Evolutionary conservation across 2,329 filamentous ascomycete species (phyloP), one percentile per base, ranked within the genome.

Genomic region (Talaromyces sp.): DNA sequence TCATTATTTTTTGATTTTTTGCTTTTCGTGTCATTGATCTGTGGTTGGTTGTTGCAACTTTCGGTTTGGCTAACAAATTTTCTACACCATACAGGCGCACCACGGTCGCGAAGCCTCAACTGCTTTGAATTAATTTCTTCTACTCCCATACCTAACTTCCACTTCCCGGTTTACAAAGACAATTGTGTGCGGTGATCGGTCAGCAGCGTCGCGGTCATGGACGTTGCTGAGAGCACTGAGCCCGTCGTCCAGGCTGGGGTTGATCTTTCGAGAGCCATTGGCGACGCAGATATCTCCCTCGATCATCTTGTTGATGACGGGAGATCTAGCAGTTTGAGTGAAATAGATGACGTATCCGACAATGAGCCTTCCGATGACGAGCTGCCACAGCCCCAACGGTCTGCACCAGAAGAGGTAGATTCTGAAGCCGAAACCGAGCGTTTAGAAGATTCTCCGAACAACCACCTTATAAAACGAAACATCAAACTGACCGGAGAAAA

Each of bases 401-500:
- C 77, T 46, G 37, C 82, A 62, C 78, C 84, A 59, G 84, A 85
- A 33, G 83, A 86, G 54, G 81, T 82, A 57, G 86, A 89, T 66
- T 88, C 92, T 3, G 93, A 97, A 74, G 93, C 93, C 35, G 93
- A 97, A 75, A 97, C 93, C 1, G 92, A 97, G 75, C 87, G 94
- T 60, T 81, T 99, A 60, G 94, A 94, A 69, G 86, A 89, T 68
- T 96, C 91, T n/a, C 91, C 92, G 17, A 84, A 85, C 62, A 89
- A 80, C 67, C 75, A 81, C 68, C 80, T 85, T 63, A 67, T 67
- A 48, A 81, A 84, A 65, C 80, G 81, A 66, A 82, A 87, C 65
- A 82, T 88, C 9, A 78, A 86, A 43, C 73, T 87, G 62, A 83
- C 80, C 68, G 79, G 80, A 57, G 78, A 80, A 60, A 46, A n/a